Conservation (phyloP, 202 grass and related monocot species). For the Digitaria exilis region DNA sequence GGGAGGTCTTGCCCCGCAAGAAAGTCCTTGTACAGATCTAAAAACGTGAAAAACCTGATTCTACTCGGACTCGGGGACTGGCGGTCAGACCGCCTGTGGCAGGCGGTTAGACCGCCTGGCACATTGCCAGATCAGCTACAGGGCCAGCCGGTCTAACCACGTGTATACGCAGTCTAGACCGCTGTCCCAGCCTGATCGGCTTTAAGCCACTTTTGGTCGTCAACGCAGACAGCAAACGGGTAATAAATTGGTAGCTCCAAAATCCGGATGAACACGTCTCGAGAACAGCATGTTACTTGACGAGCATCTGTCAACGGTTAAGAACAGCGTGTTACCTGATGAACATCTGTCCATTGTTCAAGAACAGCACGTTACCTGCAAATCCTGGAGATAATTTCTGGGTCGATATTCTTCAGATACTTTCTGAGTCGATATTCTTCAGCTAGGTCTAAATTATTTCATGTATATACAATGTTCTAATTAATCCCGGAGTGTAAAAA, state of each 20-base stretch:
- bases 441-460: slow-evolving; percentile 49
- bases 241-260: background rate
- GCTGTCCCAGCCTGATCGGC: too few relatives aligned
- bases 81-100: too few relatives aligned
- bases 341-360: background rate
- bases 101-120: too few relatives aligned
- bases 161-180: too few relatives aligned
- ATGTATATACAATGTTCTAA: slow-evolving; percentile 54
- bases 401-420: slow-evolving; percentile 24
- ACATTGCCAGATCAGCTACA: too few relatives aligned
- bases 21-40: too few relatives aligned
- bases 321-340: background rate
- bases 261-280: background rate
- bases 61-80: too few relatives aligned
- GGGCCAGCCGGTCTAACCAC: too few relatives aligned
- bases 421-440: background rate
- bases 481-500: background rate
- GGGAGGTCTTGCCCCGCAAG: too few relatives aligned
- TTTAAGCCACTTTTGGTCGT: too few relatives aligned
- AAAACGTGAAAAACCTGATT: too few relatives aligned
- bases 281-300: background rate
- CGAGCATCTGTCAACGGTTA: background rate
- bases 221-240: background rate
- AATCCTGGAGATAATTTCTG: background rate
- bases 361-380: background rate